Conservation (phyloP, 352 stramenopile species). For the Globisporangium ultimum region DNA sequence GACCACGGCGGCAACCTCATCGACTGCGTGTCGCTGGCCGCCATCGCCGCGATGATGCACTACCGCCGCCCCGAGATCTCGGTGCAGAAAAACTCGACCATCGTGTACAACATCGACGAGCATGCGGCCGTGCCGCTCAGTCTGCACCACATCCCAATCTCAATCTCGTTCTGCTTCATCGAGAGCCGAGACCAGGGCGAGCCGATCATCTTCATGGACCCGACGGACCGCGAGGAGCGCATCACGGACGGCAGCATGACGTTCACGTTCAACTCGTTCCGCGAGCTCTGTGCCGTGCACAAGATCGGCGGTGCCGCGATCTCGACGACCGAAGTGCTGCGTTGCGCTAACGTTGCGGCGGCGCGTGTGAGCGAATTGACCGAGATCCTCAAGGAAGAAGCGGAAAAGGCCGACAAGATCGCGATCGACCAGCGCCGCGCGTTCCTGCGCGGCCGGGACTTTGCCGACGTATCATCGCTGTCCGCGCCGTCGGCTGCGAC, state of each 20-base stretch:
- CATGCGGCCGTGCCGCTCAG: slow-evolving; percentile 90
- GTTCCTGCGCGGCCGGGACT: slow-evolving; percentile 70
- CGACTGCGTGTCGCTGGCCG: slow-evolving; percentile 90
- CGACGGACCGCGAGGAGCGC: slow-evolving; percentile 86
- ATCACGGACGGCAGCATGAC: slow-evolving; percentile 85
- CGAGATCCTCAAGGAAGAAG: slow-evolving; percentile 75
- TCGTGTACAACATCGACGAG: slow-evolving; percentile 83
- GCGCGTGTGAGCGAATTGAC: slow-evolving; percentile 75
- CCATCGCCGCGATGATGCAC: slow-evolving; percentile 92
- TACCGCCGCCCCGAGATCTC: slow-evolving; percentile 91
- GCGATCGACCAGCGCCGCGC: slow-evolving; percentile 62
- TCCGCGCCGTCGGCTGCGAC: slow-evolving; percentile 16
- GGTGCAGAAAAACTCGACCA: slow-evolving; percentile 45
- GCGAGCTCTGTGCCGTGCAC: slow-evolving; percentile 87
- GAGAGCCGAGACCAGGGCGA: slow-evolving; percentile 31
- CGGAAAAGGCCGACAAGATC: slow-evolving; percentile 65
- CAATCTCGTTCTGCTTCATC: slow-evolving; percentile 91
- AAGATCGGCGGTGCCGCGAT: slow-evolving; percentile 86
- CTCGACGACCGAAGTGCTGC: slow-evolving; percentile 60
- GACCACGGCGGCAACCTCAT: slow-evolving; percentile 92
- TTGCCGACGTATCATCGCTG: slow-evolving; percentile 57
- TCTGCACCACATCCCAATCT: slow-evolving; percentile 95
- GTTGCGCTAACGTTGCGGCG: slow-evolving; percentile 73
- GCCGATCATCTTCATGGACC: slow-evolving; percentile 85
- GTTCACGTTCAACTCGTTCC: slow-evolving; percentile 91